Conservation (phyloP, 75 land plant species). For the Pseudotsuga menziesii region DNA sequence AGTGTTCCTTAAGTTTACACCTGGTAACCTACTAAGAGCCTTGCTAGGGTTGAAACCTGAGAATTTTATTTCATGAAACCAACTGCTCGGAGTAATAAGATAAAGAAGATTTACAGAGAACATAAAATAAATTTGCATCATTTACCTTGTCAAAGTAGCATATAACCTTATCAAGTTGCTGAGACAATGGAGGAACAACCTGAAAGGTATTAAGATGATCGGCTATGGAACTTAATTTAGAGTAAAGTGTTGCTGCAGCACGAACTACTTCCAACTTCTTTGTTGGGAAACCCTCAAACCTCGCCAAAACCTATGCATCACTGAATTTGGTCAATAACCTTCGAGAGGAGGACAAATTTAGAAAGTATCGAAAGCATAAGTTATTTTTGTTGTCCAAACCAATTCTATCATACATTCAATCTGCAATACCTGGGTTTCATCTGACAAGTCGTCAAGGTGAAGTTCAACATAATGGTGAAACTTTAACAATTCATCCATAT, state of each 20-base stretch:
- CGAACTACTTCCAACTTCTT: conserved; percentile 59
- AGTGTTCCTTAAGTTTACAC: not conserved
- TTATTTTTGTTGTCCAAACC: not conserved
- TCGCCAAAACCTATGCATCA: conserved; percentile 45
- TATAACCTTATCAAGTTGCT: conserved; percentile 42
- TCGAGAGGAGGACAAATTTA: not conserved
- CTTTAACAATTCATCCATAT: conserved; percentile 47
- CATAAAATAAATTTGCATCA: not conserved
- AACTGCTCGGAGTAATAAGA: not conserved
- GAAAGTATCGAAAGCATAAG: not conserved
- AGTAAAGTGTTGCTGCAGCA: conserved; percentile 48
- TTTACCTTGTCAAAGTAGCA: conserved; percentile 59
- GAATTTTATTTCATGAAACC: not conserved
- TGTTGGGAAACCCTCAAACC: conserved; percentile 66
- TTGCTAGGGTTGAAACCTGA: not conserved
- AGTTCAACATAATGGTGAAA: conserved; percentile 52
- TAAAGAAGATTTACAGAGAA: not conserved
- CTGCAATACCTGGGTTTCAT: conserved; percentile 54
- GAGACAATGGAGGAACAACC: conserved; percentile 33
- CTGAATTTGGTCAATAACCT: not conserved
- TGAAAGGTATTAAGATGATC: conserved; percentile 31
- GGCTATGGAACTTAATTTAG: conserved; percentile 28
- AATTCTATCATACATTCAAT: not conserved
- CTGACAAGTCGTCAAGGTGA: conserved; percentile 43
- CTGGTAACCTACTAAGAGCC: not conserved